Evolutionary conservation across 1,139 yeast genomes (phyloP).

Genomic region (Pichia inconspicua): DNA sequence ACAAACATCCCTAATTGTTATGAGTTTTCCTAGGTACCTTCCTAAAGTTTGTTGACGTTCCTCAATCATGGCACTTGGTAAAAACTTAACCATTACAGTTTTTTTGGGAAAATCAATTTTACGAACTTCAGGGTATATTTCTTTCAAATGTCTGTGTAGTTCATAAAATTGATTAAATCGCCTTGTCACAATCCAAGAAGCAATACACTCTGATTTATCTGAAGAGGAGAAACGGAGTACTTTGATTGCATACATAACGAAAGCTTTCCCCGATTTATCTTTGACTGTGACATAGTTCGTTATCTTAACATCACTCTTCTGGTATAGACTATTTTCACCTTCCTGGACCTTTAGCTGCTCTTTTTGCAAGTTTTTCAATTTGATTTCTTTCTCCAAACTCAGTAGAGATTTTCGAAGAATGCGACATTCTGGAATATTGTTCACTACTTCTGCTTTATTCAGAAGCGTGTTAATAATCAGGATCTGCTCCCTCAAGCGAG

Average conservation of each 20-base stretch:
- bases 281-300: slow-evolving; percentile 54
- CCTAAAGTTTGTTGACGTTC: slow-evolving; percentile 56
- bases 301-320: slow-evolving; percentile 58
- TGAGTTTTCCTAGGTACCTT: slow-evolving; percentile 49
- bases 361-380: slow-evolving; percentile 60
- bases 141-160: slow-evolving; percentile 57
- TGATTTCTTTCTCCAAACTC: slow-evolving; percentile 63
- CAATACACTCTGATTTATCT: slow-evolving; percentile 41
- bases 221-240: slow-evolving; percentile 50
- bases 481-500: slow-evolving; percentile 53
- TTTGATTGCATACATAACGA: slow-evolving; percentile 66
- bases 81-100: slow-evolving; percentile 59
- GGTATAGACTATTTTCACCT: slow-evolving; percentile 69
- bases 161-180: slow-evolving; percentile 78
- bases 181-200: slow-evolving; percentile 87
- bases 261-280: slow-evolving; percentile 47
- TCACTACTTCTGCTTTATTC: slow-evolving; percentile 75
- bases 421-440: slow-evolving; percentile 61
- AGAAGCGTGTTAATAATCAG: slow-evolving; percentile 58
- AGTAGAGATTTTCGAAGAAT: slow-evolving; percentile 58
- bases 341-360: slow-evolving; percentile 83
- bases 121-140: slow-evolving; percentile 44
- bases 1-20: slow-evolving; percentile 63
- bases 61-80: slow-evolving; percentile 54
- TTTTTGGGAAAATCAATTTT: slow-evolving; percentile 55